phyloP scores from a whole-genome alignment of 2,329 filamentous ascomycete genomes.

The Pseudogymnoascus sp. region DNA sequence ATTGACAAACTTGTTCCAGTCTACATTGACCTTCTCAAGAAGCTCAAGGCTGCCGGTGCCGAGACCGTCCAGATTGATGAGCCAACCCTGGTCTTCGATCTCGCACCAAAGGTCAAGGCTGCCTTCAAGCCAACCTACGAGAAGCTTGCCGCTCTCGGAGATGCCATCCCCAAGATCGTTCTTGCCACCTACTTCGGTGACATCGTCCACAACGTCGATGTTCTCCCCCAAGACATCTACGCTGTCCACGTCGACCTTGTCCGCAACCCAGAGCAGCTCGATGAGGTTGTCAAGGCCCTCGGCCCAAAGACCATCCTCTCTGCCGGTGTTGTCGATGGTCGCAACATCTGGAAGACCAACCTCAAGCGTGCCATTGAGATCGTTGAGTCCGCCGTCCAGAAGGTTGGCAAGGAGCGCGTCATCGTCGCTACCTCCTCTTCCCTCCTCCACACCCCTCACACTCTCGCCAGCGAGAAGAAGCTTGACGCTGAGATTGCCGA shows the following conservation, averaged over 20 bases:
- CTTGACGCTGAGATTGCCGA: constrained; percentile 86
- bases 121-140: constrained; percentile 98
- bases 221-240: constrained; percentile 70
- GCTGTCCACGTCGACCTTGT: constrained; percentile 93
- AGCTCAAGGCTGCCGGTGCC: constrained; percentile 94
- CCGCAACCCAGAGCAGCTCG: constrained; percentile 95
- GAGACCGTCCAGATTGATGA: constrained; percentile 98
- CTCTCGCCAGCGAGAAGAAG: constrained; percentile 97
- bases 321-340: constrained; percentile 92
- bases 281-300: constrained; percentile 72
- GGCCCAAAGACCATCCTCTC: constrained; percentile 87
- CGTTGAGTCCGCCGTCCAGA: constrained; percentile 83
- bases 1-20: constrained; percentile 88
- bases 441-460: constrained; percentile 97
- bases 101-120: constrained; percentile 81
- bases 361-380: constrained; percentile 89
- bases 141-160: constrained; percentile 69
- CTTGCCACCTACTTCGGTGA: constrained; percentile 99
- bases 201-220: constrained; percentile 97
- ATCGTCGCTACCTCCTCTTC: constrained; percentile 96
- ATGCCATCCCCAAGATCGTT: constrained; percentile 77
- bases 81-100: constrained; percentile 91
- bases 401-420: constrained; percentile 95
- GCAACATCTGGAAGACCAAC: constrained; percentile 99
- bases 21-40: constrained; percentile 84